phyloP scores from a whole-genome alignment of 371 early-diverging fungal species.

The Mucor piriformis region DNA sequence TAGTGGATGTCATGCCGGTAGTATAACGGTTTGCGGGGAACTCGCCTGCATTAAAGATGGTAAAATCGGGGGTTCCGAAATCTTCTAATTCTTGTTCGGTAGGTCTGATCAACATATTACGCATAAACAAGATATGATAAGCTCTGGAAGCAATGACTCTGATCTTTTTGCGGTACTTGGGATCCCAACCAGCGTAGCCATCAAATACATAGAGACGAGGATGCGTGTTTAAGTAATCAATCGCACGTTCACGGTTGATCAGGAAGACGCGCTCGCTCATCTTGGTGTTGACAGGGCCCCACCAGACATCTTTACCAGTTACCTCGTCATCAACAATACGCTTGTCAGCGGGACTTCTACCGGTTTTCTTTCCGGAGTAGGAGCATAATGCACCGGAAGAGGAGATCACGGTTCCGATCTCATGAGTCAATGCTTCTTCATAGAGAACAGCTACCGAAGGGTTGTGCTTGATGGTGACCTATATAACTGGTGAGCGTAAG shows the following conservation, averaged over 20 bases:
- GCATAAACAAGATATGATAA: slow-evolving; percentile 96
- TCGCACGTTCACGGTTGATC: slow-evolving; percentile 94
- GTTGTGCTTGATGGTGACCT: slow-evolving; percentile 67
- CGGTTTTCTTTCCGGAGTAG: slow-evolving; percentile 89
- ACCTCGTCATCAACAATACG: slow-evolving; percentile 92
- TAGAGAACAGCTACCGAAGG: slow-evolving; percentile 85
- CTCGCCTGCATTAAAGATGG: slow-evolving; percentile 94
- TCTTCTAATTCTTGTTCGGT: slow-evolving; percentile 84
- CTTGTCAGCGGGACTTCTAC: slow-evolving; percentile 91
- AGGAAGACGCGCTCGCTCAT: slow-evolving; percentile 88
- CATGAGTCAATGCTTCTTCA: slow-evolving; percentile 91
- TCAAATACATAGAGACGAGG: slow-evolving; percentile 94
- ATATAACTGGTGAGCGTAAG: not conserved
- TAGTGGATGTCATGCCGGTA: slow-evolving; percentile 95
- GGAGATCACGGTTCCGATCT: slow-evolving; percentile 87
- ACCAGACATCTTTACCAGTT: slow-evolving; percentile 89
- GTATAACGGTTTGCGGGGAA: slow-evolving; percentile 97
- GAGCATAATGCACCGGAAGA: slow-evolving; percentile 91
- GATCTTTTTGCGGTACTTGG: slow-evolving; percentile 94
- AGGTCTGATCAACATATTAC: slow-evolving; percentile 97
- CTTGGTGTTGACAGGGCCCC: slow-evolving; percentile 97
- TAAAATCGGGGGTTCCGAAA: slow-evolving; percentile 95
- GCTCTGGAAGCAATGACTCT: slow-evolving; percentile 95
- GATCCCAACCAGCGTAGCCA: slow-evolving; percentile 94
- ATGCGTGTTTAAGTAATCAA: slow-evolving; percentile 95